A percentile compares a stretch with the other conserved stretches of the same genome.
Conservation (phyloP, 2,329 filamentous ascomycete genomes). For the Colletotrichum eleusines region DNA sequence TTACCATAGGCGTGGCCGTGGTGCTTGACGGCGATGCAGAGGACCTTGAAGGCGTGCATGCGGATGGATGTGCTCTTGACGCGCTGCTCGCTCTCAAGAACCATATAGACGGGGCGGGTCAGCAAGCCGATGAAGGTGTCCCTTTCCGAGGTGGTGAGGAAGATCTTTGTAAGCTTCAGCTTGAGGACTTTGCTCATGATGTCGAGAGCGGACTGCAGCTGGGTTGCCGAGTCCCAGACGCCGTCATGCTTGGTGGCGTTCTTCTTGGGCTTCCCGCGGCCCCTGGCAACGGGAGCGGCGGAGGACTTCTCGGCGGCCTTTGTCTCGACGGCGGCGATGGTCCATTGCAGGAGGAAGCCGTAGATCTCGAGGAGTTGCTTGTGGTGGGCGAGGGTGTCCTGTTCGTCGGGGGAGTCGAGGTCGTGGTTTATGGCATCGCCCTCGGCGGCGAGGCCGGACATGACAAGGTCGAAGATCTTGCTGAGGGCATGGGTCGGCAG, state of each 20-base stretch:
- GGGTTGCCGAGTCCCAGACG: conserved; percentile 87
- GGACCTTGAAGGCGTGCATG: conserved; percentile 97
- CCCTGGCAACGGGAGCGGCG: conserved; percentile 75
- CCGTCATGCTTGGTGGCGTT: conserved; percentile 78
- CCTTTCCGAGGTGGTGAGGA: conserved; percentile 94
- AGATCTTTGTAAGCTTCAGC: conserved; percentile 91
- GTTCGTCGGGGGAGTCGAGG: conserved; percentile 87
- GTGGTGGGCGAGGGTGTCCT: conserved; percentile 86
- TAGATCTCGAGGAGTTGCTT: conserved; percentile 94
- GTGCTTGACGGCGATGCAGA: conserved; percentile 97
- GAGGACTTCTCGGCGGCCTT: conserved; percentile 92
- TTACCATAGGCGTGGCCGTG: conserved; percentile 95
- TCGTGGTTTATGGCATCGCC: conserved; percentile 88
- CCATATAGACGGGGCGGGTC: conserved; percentile 91
- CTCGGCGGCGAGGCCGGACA: conserved; percentile 86
- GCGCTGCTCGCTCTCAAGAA: conserved; percentile 93
- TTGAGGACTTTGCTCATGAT: conserved; percentile 97
- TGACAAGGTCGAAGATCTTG: conserved; percentile 92
- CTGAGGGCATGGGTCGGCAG: conserved; percentile 86
- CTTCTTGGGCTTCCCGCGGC: conserved; percentile 83
- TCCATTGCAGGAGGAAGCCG: conserved; percentile 94
- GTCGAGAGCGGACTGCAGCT: conserved; percentile 89
- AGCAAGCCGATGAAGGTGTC: conserved; percentile 95
- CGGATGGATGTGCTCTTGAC: conserved; percentile 89
- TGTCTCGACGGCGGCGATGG: conserved; percentile 91